phyloP scores from a whole-genome alignment of 2,329 filamentous ascomycete species.

The Aureobasidium sp. region DNA sequence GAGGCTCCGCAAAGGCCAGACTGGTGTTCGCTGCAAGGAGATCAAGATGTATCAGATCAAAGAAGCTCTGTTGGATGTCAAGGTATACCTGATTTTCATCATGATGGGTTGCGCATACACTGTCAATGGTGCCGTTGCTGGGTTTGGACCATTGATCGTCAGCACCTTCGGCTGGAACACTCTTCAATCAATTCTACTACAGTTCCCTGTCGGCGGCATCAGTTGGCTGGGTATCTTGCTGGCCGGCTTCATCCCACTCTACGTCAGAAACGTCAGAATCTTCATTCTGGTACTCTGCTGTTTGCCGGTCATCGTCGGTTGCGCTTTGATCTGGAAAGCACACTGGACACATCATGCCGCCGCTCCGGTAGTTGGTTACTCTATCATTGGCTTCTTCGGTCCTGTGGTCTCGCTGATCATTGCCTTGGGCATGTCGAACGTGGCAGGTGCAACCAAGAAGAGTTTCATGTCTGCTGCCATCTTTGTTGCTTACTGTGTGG shows the following conservation, averaged over 20 bases:
- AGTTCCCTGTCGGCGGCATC: slow-evolving; percentile 65
- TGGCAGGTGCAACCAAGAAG: slow-evolving; percentile 70
- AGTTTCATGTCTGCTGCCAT: slow-evolving; percentile 65
- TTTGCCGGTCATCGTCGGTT: slow-evolving; percentile 66
- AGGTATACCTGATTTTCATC: slow-evolving; percentile 20
- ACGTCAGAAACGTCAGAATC: slow-evolving; percentile 54
- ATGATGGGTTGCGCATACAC: slow-evolving; percentile 55
- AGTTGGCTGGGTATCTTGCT: slow-evolving; percentile 58
- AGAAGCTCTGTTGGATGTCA: slow-evolving; percentile 19
- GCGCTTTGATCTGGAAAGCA: slow-evolving; percentile 64
- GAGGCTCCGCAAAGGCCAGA: slow-evolving; percentile 27
- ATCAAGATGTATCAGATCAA: slow-evolving; percentile 20
- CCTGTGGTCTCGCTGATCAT: slow-evolving; percentile 57
- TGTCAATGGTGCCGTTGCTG: slow-evolving; percentile 61
- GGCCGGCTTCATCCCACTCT: slow-evolving; percentile 55
- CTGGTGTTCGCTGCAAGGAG: slow-evolving; percentile 26
- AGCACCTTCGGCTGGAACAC: slow-evolving; percentile 59
- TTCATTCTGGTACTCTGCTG: slow-evolving; percentile 57
- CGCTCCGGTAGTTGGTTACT: slow-evolving; percentile 61
- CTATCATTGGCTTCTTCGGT: slow-evolving; percentile 64
- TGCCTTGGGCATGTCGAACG: slow-evolving; percentile 54
- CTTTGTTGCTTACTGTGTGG: slow-evolving; percentile 67
- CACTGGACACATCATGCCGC: slow-evolving; percentile 55
- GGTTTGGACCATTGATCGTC: slow-evolving; percentile 64
- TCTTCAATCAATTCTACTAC: slow-evolving; percentile 59